These are phyloP conservation scores for Fusarium nelsonii DNA, from an alignment of 2,329 filamentous ascomycete species.

Conservation along the genomic window DNA sequence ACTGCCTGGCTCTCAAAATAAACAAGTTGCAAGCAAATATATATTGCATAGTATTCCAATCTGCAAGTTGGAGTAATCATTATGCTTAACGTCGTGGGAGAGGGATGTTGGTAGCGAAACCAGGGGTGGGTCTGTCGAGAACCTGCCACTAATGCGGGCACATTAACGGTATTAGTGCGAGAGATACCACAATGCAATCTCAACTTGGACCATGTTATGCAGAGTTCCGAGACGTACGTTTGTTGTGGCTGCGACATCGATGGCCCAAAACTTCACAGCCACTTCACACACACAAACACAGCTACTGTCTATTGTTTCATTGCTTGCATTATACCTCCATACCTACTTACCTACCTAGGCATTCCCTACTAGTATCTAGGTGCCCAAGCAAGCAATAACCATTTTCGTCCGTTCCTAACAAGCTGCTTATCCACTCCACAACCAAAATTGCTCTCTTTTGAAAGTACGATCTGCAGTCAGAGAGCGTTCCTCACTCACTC, in stretches of 20 bases:
- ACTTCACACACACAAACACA: constrained; percentile 23
- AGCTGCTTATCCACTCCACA: background rate
- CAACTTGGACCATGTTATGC: background rate
- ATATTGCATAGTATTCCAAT: constrained; percentile 17
- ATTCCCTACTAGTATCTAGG: background rate
- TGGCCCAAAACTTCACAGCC: constrained; percentile 19
- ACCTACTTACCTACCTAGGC: background rate
- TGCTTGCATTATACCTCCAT: background rate
- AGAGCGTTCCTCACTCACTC: background rate
- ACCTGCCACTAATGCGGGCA: constrained; percentile 32
- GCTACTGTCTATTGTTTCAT: background rate
- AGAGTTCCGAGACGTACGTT: constrained; percentile 13
- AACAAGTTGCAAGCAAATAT: constrained; percentile 17
- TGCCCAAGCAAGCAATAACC: background rate
- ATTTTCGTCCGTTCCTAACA: background rate
- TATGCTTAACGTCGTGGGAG: constrained; percentile 27
- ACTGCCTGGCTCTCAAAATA: background rate
- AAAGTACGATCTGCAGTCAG: background rate
- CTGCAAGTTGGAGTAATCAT: constrained; percentile 28
- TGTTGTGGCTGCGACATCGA: constrained; percentile 28
- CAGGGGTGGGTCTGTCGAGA: constrained; percentile 26
- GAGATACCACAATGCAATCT: constrained; percentile 8
- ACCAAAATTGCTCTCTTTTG: background rate
- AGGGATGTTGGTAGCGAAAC: constrained; percentile 36
- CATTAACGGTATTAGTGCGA: constrained; percentile 12